These are phyloP conservation scores for Leccinum pellstonianum DNA, from an alignment of 768 basidiomycete species.

Conservation along the genomic window DNA sequence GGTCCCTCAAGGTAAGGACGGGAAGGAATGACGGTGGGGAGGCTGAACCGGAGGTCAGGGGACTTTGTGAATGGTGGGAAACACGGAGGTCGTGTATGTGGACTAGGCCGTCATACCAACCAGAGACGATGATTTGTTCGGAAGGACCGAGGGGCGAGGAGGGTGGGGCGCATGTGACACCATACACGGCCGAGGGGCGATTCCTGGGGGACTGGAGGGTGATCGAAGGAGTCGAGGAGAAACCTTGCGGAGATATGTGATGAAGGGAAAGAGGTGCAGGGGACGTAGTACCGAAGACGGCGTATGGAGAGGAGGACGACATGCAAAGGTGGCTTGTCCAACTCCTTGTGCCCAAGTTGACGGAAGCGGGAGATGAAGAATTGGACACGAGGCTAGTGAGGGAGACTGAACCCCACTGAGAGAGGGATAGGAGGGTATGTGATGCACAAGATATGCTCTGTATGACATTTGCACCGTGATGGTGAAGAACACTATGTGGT, in stretches of 20 bases:
- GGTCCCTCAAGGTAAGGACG: slow-evolving; percentile 60
- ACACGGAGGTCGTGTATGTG: slow-evolving; percentile 75
- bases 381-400: slow-evolving; percentile 33
- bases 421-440: slow-evolving; percentile 52
- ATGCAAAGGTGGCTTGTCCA: slow-evolving; percentile 64
- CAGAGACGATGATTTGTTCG: slow-evolving; percentile 69
- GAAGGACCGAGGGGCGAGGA: slow-evolving; percentile 69
- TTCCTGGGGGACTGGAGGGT: slow-evolving; percentile 43
- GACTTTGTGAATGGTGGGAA: slow-evolving; percentile 18
- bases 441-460: slow-evolving; percentile 50
- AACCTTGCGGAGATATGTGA: slow-evolving; percentile 43
- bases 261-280: slow-evolving; percentile 58
- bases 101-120: slow-evolving; percentile 80
- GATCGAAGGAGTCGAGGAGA: slow-evolving; percentile 49
- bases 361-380: slow-evolving; percentile 23
- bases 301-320: slow-evolving; percentile 53
- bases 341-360: slow-evolving; percentile 52
- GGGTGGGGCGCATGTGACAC: slow-evolving; percentile 57
- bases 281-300: slow-evolving; percentile 64
- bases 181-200: slow-evolving; percentile 64
- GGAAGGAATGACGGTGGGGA: slow-evolving; percentile 46
- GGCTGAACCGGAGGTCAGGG: not conserved
- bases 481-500: slow-evolving; percentile 26
- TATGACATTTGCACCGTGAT: slow-evolving; percentile 47
- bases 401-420: slow-evolving; percentile 50